Evolutionary conservation across 345 rosid genomes (phyloP).

Genomic region (Reutealis trisperma): DNA sequence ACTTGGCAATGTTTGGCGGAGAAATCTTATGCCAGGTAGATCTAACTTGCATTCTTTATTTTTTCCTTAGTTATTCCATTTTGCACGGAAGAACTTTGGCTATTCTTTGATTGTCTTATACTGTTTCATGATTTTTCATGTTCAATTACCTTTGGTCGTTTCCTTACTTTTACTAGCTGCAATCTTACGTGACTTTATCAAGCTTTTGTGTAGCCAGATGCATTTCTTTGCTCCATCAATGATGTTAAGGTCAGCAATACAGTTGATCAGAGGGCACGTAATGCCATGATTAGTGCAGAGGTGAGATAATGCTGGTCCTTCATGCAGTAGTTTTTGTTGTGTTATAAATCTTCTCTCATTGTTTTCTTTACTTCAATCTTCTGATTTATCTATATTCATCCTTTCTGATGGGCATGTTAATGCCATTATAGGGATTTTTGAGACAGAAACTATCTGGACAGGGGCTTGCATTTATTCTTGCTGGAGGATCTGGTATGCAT

Average conservation of each 20-base stretch:
- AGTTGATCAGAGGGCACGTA: constrained; percentile 75
- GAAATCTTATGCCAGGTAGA: constrained; percentile 92
- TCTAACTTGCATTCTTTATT: constrained; percentile 18
- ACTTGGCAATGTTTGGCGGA: constrained; percentile 91
- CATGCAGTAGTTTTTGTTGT: not conserved
- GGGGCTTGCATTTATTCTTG: constrained; percentile 92
- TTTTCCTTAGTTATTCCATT: not conserved
- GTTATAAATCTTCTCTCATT: constrained; percentile 1
- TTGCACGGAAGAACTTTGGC: not conserved
- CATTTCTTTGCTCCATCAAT: constrained; percentile 89
- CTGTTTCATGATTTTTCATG: not conserved
- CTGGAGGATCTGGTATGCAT: constrained; percentile 93
- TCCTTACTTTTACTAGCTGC: constrained; percentile 7
- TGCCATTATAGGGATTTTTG: constrained; percentile 68
- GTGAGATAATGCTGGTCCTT: constrained; percentile 35
- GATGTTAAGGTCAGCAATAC: constrained; percentile 86
- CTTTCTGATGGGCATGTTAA: constrained; percentile 16
- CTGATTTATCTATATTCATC: constrained; percentile 5
- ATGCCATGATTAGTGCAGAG: constrained; percentile 71
- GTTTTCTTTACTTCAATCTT: constrained; percentile 6
- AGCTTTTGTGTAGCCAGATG: constrained; percentile 85
- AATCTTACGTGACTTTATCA: constrained; percentile 31
- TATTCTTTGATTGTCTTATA: not conserved
- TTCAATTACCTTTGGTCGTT: not conserved
- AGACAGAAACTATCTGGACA: constrained; percentile 89